Conservation (phyloP, 352 stramenopile genomes). For the Pythium utonaiense region DNA sequence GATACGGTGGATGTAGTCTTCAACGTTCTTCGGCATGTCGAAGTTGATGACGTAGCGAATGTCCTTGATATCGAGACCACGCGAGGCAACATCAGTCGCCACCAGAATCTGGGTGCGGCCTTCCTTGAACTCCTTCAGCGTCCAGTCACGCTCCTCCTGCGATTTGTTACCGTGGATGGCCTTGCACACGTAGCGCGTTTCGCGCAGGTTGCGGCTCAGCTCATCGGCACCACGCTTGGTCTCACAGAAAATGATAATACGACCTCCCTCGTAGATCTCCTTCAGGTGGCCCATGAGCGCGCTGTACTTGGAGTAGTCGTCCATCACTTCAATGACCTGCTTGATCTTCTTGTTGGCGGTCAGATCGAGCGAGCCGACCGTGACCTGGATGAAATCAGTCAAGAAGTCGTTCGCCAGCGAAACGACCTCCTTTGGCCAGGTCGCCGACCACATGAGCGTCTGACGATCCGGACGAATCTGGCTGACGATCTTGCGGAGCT, state of each 20-base stretch:
- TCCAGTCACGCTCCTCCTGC: slow-evolving; percentile 97
- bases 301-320: slow-evolving; percentile 95
- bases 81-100: slow-evolving; percentile 98
- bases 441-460: slow-evolving; percentile 99
- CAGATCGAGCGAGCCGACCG: slow-evolving; percentile 93
- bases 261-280: slow-evolving; percentile 86
- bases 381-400: slow-evolving; percentile 97
- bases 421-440: slow-evolving; percentile 98
- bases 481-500: slow-evolving; percentile 95
- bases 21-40: slow-evolving; percentile 98
- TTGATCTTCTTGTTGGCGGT: slow-evolving; percentile 98
- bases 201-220: slow-evolving; percentile 91
- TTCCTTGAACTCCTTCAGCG: slow-evolving; percentile 96
- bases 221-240: slow-evolving; percentile 98
- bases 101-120: slow-evolving; percentile 94
- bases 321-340: slow-evolving; percentile 96
- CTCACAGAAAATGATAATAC: slow-evolving; percentile 99
- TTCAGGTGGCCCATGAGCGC: slow-evolving; percentile 84
- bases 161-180: slow-evolving; percentile 99
- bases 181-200: slow-evolving; percentile 93
- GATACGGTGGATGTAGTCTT: slow-evolving; percentile 99
- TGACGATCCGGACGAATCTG: slow-evolving; percentile 98
- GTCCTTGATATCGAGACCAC: slow-evolving; percentile 99
- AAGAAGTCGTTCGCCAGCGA: slow-evolving; percentile 96
- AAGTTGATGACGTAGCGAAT: slow-evolving; percentile 99